Conservation (phyloP, 352 stramenopile species). For the Phytophthora colocasiae region DNA sequence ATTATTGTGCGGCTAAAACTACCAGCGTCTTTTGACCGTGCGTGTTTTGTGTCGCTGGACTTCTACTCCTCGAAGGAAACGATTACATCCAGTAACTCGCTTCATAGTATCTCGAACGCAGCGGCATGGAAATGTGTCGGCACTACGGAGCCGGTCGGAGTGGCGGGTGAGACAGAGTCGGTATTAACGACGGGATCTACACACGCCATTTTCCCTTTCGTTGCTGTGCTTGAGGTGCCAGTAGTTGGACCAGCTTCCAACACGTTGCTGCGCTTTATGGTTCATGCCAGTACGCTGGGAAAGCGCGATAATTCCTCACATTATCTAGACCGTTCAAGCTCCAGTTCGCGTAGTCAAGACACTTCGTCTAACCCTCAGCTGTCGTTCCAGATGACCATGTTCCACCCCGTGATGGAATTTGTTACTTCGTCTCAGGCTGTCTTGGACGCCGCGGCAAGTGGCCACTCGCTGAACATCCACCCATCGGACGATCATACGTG, state of each 20-base stretch:
- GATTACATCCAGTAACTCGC: conserved; percentile 53
- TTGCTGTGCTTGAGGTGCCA: conserved; percentile 86
- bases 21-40: conserved; percentile 74
- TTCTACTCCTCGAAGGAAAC: conserved; percentile 83
- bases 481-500: conserved; percentile 83
- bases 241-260: conserved; percentile 83
- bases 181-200: conserved; percentile 62
- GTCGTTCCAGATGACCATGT: conserved; percentile 90
- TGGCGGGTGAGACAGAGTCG: conserved; percentile 68
- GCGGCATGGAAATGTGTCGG: conserved; percentile 86
- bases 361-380: conserved; percentile 49
- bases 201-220: conserved; percentile 82
- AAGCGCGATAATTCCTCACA: conserved; percentile 61
- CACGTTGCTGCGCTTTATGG: conserved; percentile 87
- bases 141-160: conserved; percentile 78
- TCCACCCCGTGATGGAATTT: conserved; percentile 87
- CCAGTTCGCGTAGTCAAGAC: conserved; percentile 48
- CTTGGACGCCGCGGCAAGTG: conserved; percentile 80
- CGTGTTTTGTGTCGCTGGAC: conserved; percentile 86
- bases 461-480: conserved; percentile 78
- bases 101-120: conserved; percentile 61
- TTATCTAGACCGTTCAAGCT: conserved; percentile 55
- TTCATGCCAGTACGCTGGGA: conserved; percentile 81
- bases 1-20: conserved; percentile 87
- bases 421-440: conserved; percentile 87